These are phyloP conservation scores for Cornus suecica DNA, from an alignment of 148 eudicot species.

Conservation along the genomic window DNA sequence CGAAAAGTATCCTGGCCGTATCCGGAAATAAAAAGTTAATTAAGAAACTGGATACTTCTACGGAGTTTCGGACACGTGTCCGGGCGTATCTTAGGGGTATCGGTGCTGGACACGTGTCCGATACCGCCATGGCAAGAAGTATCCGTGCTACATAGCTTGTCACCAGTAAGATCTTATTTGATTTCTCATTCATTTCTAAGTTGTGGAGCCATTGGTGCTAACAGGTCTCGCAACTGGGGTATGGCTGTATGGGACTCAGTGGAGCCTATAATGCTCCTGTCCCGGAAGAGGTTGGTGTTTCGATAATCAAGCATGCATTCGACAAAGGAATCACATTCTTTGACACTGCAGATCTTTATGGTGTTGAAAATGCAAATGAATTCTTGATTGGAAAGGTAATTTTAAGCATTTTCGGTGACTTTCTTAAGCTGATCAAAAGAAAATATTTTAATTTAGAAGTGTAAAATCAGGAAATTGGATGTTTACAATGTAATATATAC, in stretches of 20 bases:
- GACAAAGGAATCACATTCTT: constrained; percentile 36
- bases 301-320: constrained; percentile 8
- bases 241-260: constrained; percentile 16
- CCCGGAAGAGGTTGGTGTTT: constrained; percentile 10
- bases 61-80: too few species aligned
- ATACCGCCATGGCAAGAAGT: too few species aligned
- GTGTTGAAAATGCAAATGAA: constrained; percentile 9
- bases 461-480: too few species aligned
- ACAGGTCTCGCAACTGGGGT: constrained; percentile 17
- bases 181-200: background rate
- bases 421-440: background rate
- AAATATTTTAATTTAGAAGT: too few species aligned
- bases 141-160: too few species aligned
- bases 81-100: too few species aligned
- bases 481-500: too few species aligned
- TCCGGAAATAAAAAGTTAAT: too few species aligned
- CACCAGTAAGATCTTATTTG: background rate
- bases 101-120: too few species aligned
- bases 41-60: too few species aligned
- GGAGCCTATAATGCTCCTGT: constrained; percentile 15
- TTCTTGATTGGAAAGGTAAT: constrained; percentile 10
- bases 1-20: too few species aligned
- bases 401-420: background rate
- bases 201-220: background rate
- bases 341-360: constrained; percentile 30